Conservation (phyloP, 495 filamentous ascomycete species). For the Paragyromitra xinjiangensis region DNA sequence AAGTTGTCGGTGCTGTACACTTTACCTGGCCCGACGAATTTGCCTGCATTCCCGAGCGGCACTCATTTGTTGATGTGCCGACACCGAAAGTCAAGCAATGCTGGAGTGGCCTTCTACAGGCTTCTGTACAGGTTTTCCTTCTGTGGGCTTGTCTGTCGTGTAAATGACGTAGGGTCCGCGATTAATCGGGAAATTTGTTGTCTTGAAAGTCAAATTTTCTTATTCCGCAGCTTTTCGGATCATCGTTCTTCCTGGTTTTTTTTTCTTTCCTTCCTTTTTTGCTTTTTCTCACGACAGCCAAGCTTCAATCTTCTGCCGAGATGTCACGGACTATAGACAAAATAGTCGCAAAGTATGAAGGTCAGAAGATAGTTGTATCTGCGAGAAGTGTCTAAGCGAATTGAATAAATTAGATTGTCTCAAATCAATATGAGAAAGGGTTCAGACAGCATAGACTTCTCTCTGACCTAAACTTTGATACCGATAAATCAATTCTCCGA, state of each 20-base stretch:
- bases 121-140: constrained; percentile 18
- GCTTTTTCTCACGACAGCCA: constrained; percentile 10
- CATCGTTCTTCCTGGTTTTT: constrained; percentile 38
- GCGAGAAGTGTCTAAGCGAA: background rate
- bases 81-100: constrained; percentile 10
- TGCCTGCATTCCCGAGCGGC: background rate
- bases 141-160: background rate
- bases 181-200: constrained; percentile 40
- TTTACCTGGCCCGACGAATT: constrained; percentile 16
- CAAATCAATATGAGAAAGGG: background rate
- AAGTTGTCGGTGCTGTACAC: constrained; percentile 14
- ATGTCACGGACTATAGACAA: background rate
- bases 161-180: constrained; percentile 28
- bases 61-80: constrained; percentile 20
- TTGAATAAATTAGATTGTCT: background rate
- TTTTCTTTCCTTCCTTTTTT: background rate
- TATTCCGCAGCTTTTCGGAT: constrained; percentile 10
- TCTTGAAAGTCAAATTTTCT: constrained; percentile 2
- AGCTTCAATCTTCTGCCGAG: background rate
- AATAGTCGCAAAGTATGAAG: background rate
- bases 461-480: background rate
- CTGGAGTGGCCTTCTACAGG: constrained; percentile 15
- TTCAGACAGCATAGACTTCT: background rate
- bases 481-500: background rate
- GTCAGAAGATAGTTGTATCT: background rate